Conservation (phyloP, 2,329 filamentous ascomycete genomes). For the Fusarium transvaalense region DNA sequence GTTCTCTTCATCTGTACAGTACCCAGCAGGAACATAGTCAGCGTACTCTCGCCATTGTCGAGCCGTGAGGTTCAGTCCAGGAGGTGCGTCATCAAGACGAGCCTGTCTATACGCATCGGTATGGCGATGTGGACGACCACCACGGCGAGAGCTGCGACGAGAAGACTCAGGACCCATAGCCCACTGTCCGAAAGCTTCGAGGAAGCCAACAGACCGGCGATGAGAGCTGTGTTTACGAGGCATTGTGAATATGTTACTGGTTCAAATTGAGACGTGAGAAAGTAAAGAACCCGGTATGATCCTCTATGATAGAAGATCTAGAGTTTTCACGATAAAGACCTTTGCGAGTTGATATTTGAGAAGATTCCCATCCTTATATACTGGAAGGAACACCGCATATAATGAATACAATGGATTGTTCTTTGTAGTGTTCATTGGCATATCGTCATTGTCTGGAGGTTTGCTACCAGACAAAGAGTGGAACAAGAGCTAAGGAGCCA, state of each 20-base stretch:
- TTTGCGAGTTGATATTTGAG: background rate
- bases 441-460: background rate
- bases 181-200: conserved; percentile 26
- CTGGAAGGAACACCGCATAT: too few relatives aligned
- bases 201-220: conserved; percentile 4
- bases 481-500: background rate
- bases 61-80: conserved; percentile 15
- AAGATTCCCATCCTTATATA: background rate
- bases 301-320: background rate
- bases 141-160: background rate
- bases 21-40: background rate
- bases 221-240: background rate
- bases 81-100: conserved; percentile 18
- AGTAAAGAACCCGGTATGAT: background rate
- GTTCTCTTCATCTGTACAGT: background rate
- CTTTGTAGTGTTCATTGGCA: background rate
- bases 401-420: background rate
- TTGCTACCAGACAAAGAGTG: conserved; percentile 16
- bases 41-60: conserved; percentile 14
- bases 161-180: conserved; percentile 1
- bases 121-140: background rate
- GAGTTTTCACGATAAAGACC: background rate
- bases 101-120: background rate
- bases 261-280: background rate
- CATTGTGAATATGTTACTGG: conserved; percentile 9